Evolutionary conservation across 1,139 yeast species (phyloP).

Genomic region (Scheffersomyces quercinus): DNA sequence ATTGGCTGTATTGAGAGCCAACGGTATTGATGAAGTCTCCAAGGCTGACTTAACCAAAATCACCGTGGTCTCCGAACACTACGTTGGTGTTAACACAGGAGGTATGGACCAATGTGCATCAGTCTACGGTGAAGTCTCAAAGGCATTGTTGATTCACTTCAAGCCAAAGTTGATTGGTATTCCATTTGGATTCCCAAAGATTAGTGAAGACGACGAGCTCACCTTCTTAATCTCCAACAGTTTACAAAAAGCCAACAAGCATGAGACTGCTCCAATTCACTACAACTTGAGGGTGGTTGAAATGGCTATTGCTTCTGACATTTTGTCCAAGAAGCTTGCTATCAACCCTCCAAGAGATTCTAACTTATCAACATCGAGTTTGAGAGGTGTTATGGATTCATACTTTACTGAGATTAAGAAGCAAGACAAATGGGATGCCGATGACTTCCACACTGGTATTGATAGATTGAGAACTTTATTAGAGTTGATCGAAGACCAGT

Average conservation of each 20-base stretch:
- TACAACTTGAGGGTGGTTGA: slow-evolving; percentile 74
- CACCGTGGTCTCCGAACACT: slow-evolving; percentile 70
- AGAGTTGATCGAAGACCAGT: slow-evolving; percentile 38
- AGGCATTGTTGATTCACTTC: slow-evolving; percentile 64
- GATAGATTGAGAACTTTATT: slow-evolving; percentile 41
- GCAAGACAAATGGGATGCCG: slow-evolving; percentile 47
- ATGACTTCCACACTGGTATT: slow-evolving; percentile 46
- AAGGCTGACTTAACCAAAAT: slow-evolving; percentile 59
- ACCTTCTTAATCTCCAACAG: slow-evolving; percentile 66
- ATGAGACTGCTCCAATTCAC: slow-evolving; percentile 68
- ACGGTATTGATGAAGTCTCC: slow-evolving; percentile 44
- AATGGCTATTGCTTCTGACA: slow-evolving; percentile 62
- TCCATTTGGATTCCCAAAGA: slow-evolving; percentile 56
- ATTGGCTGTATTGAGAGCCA: slow-evolving; percentile 56
- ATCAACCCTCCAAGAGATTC: slow-evolving; percentile 52
- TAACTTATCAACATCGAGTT: slow-evolving; percentile 60
- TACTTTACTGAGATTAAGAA: slow-evolving; percentile 38
- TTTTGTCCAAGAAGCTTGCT: slow-evolving; percentile 51
- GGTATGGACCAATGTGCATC: slow-evolving; percentile 83
- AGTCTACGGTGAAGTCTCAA: slow-evolving; percentile 61
- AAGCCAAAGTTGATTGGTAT: slow-evolving; percentile 58
- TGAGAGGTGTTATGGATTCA: slow-evolving; percentile 63
- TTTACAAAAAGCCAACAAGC: slow-evolving; percentile 62
- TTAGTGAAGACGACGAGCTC: slow-evolving; percentile 40
- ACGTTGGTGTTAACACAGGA: slow-evolving; percentile 73